Conservation (phyloP, 805 yeast species). For the Lachancea fermentati region DNA sequence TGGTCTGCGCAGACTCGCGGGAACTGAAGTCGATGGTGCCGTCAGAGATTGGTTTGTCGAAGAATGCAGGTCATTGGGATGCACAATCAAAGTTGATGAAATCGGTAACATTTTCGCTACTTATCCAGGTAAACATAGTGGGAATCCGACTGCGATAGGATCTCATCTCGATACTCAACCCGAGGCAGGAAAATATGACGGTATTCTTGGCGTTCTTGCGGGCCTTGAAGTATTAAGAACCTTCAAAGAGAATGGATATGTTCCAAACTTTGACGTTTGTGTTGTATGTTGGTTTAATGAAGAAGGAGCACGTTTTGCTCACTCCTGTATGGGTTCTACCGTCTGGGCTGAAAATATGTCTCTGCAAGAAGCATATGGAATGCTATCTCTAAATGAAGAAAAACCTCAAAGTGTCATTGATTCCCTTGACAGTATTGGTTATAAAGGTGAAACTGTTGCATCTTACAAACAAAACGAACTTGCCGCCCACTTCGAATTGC, state of each 20-base stretch:
- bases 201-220: conserved; percentile 61
- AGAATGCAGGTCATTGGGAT: conserved; percentile 50
- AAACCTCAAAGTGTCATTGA: conserved; percentile 44
- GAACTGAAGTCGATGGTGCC: conserved; percentile 54
- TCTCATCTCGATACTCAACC: conserved; percentile 77
- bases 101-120: conserved; percentile 67
- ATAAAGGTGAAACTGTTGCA: conserved; percentile 48
- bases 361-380: conserved; percentile 44
- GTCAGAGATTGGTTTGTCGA: conserved; percentile 64
- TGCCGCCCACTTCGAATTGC: conserved; percentile 67
- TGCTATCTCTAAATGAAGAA: conserved; percentile 50
- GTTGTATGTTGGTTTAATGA: conserved; percentile 70
- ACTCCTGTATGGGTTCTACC: conserved; percentile 57
- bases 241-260: conserved; percentile 50
- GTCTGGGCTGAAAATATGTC: conserved; percentile 56
- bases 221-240: conserved; percentile 66
- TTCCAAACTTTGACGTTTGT: conserved; percentile 61
- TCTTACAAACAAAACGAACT: conserved; percentile 47
- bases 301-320: conserved; percentile 75
- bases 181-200: conserved; percentile 73
- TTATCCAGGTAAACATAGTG: conserved; percentile 49
- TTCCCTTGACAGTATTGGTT: conserved; percentile 58
- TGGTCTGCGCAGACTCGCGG: conserved; percentile 62
- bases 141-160: conserved; percentile 60
- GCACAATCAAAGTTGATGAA: conserved; percentile 53